A percentile compares a stretch with the other conserved stretches of the same genome.
Conservation (phyloP, 2,329 filamentous ascomycete genomes). For the Raffaelea arxii region DNA sequence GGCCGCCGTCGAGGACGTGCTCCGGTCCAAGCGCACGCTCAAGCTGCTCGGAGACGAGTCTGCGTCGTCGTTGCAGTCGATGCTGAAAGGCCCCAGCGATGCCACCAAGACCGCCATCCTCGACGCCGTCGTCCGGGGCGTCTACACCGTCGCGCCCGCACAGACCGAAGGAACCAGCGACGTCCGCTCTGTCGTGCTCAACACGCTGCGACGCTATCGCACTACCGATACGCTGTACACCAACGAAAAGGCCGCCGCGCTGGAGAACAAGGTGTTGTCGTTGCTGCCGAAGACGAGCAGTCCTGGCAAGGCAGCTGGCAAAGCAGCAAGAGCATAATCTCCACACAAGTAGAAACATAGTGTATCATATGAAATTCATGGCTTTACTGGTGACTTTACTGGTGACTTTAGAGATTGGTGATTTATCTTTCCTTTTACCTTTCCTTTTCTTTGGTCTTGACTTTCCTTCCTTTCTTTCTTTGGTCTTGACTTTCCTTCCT, state of each 20-base stretch:
- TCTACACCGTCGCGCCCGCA: constrained; percentile 23
- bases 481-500: too few species aligned
- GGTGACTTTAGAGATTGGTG: too few species aligned
- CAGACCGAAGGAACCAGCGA: constrained; percentile 15
- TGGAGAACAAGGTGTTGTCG: constrained; percentile 20
- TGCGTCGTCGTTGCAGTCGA: background rate
- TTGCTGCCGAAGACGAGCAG: constrained; percentile 15
- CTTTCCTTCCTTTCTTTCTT: too few species aligned
- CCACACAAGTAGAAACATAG: background rate
- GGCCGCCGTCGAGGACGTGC: constrained; percentile 4
- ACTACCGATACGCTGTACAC: constrained; percentile 22
- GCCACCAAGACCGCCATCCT: constrained; percentile 23
- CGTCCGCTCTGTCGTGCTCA: constrained; percentile 1
- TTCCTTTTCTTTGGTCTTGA: too few species aligned
- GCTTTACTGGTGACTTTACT: too few species aligned
- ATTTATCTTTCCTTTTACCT: too few species aligned
- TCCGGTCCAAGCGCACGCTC: constrained; percentile 4
- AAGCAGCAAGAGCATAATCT: background rate
- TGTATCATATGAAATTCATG: too few species aligned
- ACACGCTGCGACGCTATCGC: constrained; percentile 25
- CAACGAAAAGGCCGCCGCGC: constrained; percentile 27
- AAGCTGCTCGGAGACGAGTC: background rate
- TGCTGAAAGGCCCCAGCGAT: constrained; percentile 4
- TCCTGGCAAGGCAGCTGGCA: background rate
- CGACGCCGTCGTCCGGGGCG: constrained; percentile 26